phyloP scores from a whole-genome alignment of 345 rosid species.

The Xanthoceras sorbifolium region DNA sequence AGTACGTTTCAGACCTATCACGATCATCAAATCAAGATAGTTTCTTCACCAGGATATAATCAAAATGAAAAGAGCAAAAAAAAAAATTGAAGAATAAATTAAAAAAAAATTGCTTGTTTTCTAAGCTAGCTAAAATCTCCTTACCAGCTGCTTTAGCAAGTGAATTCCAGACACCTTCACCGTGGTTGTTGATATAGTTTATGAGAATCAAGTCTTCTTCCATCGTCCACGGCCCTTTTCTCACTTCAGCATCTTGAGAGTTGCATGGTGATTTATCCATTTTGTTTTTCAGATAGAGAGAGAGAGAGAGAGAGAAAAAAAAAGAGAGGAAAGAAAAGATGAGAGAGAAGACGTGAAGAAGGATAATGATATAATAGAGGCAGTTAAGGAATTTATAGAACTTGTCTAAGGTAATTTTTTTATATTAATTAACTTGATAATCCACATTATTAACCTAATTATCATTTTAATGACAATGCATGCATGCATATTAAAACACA shows the following conservation, averaged over 20 bases:
- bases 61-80: neutral
- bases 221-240: conserved; percentile 99
- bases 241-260: conserved; percentile 78
- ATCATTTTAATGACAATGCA: conserved; percentile 31
- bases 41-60: neutral
- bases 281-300: neutral
- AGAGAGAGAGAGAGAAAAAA: neutral
- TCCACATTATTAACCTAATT: conserved; percentile 32
- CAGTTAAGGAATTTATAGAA: conserved; percentile 44
- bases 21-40: neutral
- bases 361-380: conserved; percentile 14
- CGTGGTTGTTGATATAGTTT: conserved; percentile 86
- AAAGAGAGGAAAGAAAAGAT: neutral
- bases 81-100: neutral
- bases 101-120: neutral
- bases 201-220: conserved; percentile 94
- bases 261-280: conserved; percentile 63
- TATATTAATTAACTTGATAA: conserved; percentile 1
- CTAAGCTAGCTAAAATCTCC: neutral
- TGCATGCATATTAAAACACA: conserved; percentile 32
- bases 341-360: conserved; percentile 1
- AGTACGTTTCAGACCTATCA: conserved; percentile 80
- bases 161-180: conserved; percentile 96
- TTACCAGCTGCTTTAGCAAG: conserved; percentile 95
- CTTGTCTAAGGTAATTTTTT: conserved; percentile 5